Evolutionary conservation across 306 rosid genomes (phyloP), one percentile per base, ranked within the genome.

Genomic region (Rubus idaeus): DNA sequence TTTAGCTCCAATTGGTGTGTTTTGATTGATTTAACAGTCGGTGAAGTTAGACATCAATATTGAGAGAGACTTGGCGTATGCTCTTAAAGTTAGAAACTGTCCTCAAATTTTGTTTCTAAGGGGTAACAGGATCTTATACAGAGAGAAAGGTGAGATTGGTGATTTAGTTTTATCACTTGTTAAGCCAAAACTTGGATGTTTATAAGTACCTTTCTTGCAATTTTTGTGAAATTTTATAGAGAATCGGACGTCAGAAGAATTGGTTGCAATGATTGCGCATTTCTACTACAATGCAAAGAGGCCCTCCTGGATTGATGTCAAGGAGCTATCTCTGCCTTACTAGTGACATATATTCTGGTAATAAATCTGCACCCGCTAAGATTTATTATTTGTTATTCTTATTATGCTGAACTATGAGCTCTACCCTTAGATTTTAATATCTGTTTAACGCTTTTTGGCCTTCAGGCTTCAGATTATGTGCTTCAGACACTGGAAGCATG

Each of bases 61-160:
- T 7, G 94, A 95, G 94, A 89, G 79, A 70, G 99, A 95, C 75
- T 84, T 92, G 88, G 97, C 98, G 35, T 95, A 92, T 73, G 99
- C 98, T 70, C 85, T 92, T 46, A 89, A 89, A 81, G 94, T 89
- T 77, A 88, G 79, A 75, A 94, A 88, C 53, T 84, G 98, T 72
- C 98, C 99, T 18, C 91, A 92, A 80, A 85, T 95, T 78, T 84
- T 95, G 68, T 95, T 92, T 68, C 70, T 95, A 52, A 77, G 91
- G 26, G 99, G 99, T 49, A 81, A 90, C 84, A 84, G 53, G 83
- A 79, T 92, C 62, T 80, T 95, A 53, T 96, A 92, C 91, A 85
- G 96, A 78, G 98, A 96, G 82, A 96, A 84, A 88, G 99, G 99
- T 95, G 70, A 79, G 85, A 84, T 52, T 79, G 20, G 50, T 80